These are phyloP conservation scores for Sugiyamaella mastotermitis DNA, from an alignment of 805 yeast species.

Conservation along the genomic window DNA sequence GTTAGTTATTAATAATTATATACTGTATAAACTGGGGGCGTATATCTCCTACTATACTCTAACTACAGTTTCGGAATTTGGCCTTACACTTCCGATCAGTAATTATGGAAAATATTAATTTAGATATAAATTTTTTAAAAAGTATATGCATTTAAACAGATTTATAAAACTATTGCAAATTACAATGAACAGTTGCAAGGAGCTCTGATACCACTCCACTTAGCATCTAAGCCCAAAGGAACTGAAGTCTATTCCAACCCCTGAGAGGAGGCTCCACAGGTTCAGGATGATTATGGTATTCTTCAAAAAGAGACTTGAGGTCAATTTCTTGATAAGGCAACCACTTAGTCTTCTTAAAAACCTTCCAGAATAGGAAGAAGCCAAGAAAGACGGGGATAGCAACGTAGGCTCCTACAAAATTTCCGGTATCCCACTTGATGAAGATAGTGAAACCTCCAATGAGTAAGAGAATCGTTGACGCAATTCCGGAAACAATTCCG, in stretches of 20 bases:
- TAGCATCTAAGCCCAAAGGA: constrained; percentile 26
- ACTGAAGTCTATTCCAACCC: constrained; percentile 8
- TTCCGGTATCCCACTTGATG: constrained; percentile 58
- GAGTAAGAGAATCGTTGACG: constrained; percentile 40
- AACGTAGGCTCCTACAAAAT: constrained; percentile 72
- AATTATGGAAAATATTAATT: too few species aligned
- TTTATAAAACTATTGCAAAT: too few species aligned
- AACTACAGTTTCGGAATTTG: too few species aligned
- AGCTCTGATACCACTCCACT: too few species aligned
- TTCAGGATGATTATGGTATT: constrained; percentile 7
- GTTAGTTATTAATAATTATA: too few species aligned
- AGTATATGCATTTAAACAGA: too few species aligned
- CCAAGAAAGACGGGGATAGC: constrained; percentile 58
- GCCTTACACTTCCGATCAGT: too few species aligned
- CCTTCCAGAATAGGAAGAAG: constrained; percentile 29
- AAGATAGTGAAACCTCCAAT: constrained; percentile 71
- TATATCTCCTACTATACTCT: too few species aligned
- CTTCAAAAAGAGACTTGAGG: constrained; percentile 6
- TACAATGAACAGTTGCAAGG: too few species aligned
- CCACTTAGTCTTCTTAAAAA: constrained; percentile 22
- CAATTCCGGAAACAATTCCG: constrained; percentile 4
- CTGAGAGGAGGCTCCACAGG: background rate
- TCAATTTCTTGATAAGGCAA: constrained; percentile 15
- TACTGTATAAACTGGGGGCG: too few species aligned
- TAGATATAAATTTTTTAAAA: too few species aligned